Base-by-base conservation (phyloP, 345 rosid species). In the Pistacia integerrima region DNA sequence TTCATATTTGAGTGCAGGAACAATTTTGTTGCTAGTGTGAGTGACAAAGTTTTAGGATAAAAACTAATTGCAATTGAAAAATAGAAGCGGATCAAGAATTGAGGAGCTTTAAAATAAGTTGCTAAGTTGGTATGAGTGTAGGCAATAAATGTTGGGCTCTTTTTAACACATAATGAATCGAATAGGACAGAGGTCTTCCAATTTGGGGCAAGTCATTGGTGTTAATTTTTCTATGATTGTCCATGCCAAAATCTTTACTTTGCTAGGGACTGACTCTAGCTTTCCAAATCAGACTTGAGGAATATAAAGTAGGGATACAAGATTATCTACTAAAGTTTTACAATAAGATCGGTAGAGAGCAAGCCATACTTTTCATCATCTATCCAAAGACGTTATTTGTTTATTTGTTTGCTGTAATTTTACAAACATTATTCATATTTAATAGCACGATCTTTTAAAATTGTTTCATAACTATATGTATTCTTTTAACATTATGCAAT, bases 1-100 rank as follows among this genome's bases (percentile, higher is more conserved):
- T 22, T 12, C 16, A 22, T 22, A 35, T 10, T 18, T 70, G 18
- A 56, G 41, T 20, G 52, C 63, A n/a, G 63, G 9, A 71, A 46
- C 11, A 51, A 8, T 46, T 75, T 20, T 48, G 69, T 33, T 62
- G 46, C 67, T 69, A 56, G 44, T n/a, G 71, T 52, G 55, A 52
- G 60, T 51, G 11, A 67, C 49, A 56, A 54, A 51, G 33, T 54
- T 63, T 46, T 16, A 20, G 22, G 22, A 38, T 5, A 0, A 71
- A 70, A 41, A 41, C 46, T 41, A 41, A 38, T 58, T 36, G 13
- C 36, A 11, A 14, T 16, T 20, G 13, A 36, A 38, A 58, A 30
- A 58, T 13, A 4, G 20, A 18, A 28, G 65, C 5, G n/a, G 28
- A 72, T 2, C 38, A 36, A 70, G 52, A 35, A 41, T 22, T 9